Conservation (phyloP, 768 basidiomycete genomes). For the Pleurotus eryngii region DNA sequence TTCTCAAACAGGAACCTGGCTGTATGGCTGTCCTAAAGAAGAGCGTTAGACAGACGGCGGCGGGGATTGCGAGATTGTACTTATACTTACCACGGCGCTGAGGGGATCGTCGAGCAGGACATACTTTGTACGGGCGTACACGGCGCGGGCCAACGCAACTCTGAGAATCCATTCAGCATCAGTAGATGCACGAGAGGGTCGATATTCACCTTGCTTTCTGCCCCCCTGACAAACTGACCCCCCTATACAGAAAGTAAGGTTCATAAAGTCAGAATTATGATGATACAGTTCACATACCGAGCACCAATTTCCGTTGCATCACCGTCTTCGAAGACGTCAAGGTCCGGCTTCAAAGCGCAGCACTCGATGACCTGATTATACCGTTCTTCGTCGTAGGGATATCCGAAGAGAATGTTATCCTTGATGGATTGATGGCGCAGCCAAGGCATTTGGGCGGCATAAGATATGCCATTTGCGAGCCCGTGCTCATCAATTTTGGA, state of each 20-base stretch:
- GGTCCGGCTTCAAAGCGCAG: slow-evolving; percentile 79
- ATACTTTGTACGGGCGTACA: slow-evolving; percentile 68
- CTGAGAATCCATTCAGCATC: slow-evolving; percentile 27
- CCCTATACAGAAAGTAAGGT: slow-evolving; percentile 31
- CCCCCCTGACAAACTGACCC: slow-evolving; percentile 76
- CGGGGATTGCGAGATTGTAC: background rate
- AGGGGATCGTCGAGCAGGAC: slow-evolving; percentile 81
- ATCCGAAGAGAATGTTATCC: slow-evolving; percentile 80
- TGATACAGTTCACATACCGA: slow-evolving; percentile 30
- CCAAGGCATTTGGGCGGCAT: slow-evolving; percentile 73
- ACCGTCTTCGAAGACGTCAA: slow-evolving; percentile 84
- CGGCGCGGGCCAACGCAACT: slow-evolving; percentile 79
- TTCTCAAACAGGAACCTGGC: slow-evolving; percentile 60
- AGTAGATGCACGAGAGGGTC: background rate
- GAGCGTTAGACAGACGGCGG: background rate
- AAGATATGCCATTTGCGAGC: slow-evolving; percentile 61
- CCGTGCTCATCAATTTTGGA: slow-evolving; percentile 59
- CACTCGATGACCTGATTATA: slow-evolving; percentile 78
- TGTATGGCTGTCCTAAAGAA: slow-evolving; percentile 61
- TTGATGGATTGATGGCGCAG: slow-evolving; percentile 69
- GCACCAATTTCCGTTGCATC: slow-evolving; percentile 84
- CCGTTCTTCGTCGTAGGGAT: slow-evolving; percentile 66
- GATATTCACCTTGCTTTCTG: slow-evolving; percentile 66
- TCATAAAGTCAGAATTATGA: slow-evolving; percentile 1
- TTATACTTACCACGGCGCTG: slow-evolving; percentile 67